These are phyloP conservation scores for Agaricales sp. DNA, from an alignment of 1,284 basidiomycete species.

Conservation along the genomic window DNA sequence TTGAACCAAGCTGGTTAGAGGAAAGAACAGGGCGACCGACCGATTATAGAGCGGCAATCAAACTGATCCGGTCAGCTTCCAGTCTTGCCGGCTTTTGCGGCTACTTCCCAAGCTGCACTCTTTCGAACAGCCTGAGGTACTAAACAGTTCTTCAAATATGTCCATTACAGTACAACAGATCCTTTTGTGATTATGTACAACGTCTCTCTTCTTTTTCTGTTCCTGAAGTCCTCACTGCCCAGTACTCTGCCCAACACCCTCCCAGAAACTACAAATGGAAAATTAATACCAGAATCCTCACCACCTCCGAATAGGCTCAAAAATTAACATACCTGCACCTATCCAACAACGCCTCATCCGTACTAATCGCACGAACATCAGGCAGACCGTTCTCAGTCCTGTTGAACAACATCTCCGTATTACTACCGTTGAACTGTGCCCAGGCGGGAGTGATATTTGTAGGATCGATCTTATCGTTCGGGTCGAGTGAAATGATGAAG, in stretches of 20 bases:
- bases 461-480: conserved; percentile 7
- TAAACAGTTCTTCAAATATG: no score
- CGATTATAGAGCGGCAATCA: no score
- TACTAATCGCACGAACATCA: neutral
- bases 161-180: no score
- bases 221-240: neutral
- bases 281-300: neutral
- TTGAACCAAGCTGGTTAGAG: no score
- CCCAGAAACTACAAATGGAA: neutral
- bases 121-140: no score
- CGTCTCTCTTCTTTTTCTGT: no score
- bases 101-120: no score
- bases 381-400: neutral
- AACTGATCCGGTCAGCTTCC: no score
- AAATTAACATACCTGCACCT: neutral
- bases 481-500: conserved; percentile 11
- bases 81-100: no score
- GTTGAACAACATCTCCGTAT: neutral
- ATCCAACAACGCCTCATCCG: neutral
- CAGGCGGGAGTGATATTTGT: neutral
- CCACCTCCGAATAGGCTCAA: neutral
- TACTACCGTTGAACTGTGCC: neutral
- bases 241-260: neutral
- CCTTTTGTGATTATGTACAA: no score
- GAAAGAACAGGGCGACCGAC: no score